Base-by-base conservation (phyloP, 2,329 filamentous ascomycete species). In the Myriosclerotinia scirpicola region DNA sequence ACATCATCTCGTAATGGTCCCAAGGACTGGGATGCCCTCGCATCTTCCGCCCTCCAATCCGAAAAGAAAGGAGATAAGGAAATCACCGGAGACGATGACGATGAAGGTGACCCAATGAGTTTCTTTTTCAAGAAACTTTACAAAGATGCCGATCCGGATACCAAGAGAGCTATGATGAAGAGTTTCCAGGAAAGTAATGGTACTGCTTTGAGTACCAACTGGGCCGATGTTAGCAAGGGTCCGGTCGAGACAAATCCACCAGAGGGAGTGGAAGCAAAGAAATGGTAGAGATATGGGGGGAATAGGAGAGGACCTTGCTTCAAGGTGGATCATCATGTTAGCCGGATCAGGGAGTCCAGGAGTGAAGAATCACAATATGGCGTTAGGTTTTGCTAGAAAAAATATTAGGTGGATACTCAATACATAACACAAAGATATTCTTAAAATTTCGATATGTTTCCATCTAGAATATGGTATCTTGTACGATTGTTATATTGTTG, bases 81-180 rank as follows among this genome's bases (percentile, higher is more conserved):
- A n/a, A 34, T 26, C 12, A n/a, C 20, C n/a, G 69, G 69, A n/a
- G 77, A 75, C 14, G 75, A 77, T 0, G 82, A 86, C 0, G 87
- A 87, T 12, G 83, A 84, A 15, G 83, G 83, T 1, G 87, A 89
- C 67, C 86, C 90, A 38, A 87, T 93, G 11, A 90, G 96, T 73
- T 76, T 78, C 14, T 98, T 97, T 80, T 99, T 99, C 83, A 95
- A 96, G 82, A 88, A 90, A 74, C 82, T 99, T 1, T 98, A 94
- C 80, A 87, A 90, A 69, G 83, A 81, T 46, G 88, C 92, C 0
- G 87, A 90, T 59, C 86, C 89, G 0, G 94, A 99, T 73, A 91
- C 92, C 67, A 87, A 88, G 75, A 87, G 93, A 2, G 95, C 95
- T 11, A 99, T 99, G 95, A 92, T 96, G 87, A 99, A 99, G 85